Evolutionary conservation across 768 basidiomycete genomes (phyloP), one percentile per base, ranked within the genome.

Genomic region (Tricholoma bakamatsutake): DNA sequence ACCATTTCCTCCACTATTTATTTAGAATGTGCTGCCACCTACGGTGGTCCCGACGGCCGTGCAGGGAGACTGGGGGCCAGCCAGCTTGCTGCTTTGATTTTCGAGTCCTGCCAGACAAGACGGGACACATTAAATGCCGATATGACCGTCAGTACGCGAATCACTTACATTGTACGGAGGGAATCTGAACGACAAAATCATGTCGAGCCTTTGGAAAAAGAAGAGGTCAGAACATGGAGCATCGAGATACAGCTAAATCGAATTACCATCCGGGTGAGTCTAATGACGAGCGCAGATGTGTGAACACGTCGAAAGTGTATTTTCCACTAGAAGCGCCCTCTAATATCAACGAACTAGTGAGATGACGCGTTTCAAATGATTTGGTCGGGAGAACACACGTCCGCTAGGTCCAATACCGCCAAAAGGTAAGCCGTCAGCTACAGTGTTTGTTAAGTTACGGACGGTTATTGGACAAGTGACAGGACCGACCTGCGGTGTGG

Each of bases 241-340:
- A 73, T 8, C 27, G 35, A 24, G 27, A 24, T n/a, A 21, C 1
- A 39, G 27, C 24, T 18, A 50, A 27, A 15, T 42, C 46, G 52
- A 60, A 75, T 43, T 58, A 86, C 85, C 79, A 82, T 65, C 74
- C 67, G 4, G 87, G 85, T 21, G 81, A 77, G 58, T 87, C 80
- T 34, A 80, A 50, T 0, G 85, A 80, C 4, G 84, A 66, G 51
- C 92, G 80, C 24, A 80, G 60, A 65, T 93, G 90, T 0, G 89
- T 90, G 71, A 94, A 93, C 64, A 79, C 73, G 57, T 90, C 87
- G 60, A 93, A 93, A 4, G 76, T 72, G 62, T 73, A 87, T 64
- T 90, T 90, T 34, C 90, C 87, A 3, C 84, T 83, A 63, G 88
- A 83, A 54, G 77, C 74, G 11, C 91, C 85, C 55, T 75, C 89